Conservation (phyloP, 441 rosid species). For the Populus trichocarpa region DNA sequence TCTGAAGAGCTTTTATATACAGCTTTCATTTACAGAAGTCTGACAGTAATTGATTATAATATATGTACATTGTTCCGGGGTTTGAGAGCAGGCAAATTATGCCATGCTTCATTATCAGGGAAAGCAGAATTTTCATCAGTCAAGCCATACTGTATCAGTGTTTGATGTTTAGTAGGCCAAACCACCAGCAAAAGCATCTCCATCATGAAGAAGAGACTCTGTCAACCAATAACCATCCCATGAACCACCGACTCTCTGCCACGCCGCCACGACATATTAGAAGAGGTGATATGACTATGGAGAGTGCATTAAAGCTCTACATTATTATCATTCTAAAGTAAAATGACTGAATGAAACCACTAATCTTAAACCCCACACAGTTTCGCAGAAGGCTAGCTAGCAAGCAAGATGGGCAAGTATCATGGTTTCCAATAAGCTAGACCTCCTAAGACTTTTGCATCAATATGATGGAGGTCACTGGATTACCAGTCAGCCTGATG, state of each 20-base stretch:
- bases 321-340: not conserved
- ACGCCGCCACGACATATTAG: constrained; percentile 16
- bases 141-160: not conserved
- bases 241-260: constrained; percentile 85
- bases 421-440: not conserved
- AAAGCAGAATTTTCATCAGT: not conserved
- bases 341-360: not conserved
- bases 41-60: constrained; percentile 2
- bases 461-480: not conserved
- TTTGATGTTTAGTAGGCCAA: constrained; percentile 61
- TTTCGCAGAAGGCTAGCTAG: not conserved
- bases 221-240: constrained; percentile 98
- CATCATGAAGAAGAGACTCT: constrained; percentile 81
- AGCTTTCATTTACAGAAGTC: constrained; percentile 8
- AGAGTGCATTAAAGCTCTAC: not conserved
- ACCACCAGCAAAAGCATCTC: constrained; percentile 80
- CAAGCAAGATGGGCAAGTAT: not conserved
- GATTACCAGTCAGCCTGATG: not conserved
- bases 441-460: not conserved
- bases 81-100: not conserved
- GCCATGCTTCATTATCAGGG: not conserved
- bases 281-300: not conserved
- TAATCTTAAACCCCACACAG: not conserved
- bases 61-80: constrained; percentile 13
- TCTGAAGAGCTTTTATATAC: constrained; percentile 7